These are phyloP conservation scores for Rhynchosporium secalis DNA, from an alignment of 2,329 filamentous ascomycete genomes.

Conservation along the genomic window DNA sequence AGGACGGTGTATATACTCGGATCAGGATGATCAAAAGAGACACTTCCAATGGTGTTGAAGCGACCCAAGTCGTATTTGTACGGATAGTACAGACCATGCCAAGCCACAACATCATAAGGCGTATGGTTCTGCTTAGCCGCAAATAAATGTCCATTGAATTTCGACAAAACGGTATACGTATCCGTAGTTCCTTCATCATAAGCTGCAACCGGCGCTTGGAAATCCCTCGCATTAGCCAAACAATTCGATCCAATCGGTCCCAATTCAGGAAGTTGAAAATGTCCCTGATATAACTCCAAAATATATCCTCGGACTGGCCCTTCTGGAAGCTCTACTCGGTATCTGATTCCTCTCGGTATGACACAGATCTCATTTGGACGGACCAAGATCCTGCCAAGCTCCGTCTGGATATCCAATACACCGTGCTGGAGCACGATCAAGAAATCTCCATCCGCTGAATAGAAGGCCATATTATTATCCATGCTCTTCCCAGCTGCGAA, in stretches of 20 bases:
- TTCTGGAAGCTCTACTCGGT: constrained; percentile 65
- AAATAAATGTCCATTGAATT: constrained; percentile 69
- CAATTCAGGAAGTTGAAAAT: constrained; percentile 70
- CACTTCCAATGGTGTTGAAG: constrained; percentile 72
- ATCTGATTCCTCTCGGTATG: constrained; percentile 72
- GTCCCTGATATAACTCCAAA: constrained; percentile 71
- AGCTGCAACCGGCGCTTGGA: constrained; percentile 68
- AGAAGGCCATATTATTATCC: constrained; percentile 73
- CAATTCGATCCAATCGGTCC: constrained; percentile 73
- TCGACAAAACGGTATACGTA: constrained; percentile 56
- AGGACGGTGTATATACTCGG: constrained; percentile 74
- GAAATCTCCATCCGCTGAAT: constrained; percentile 80
- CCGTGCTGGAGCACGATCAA: constrained; percentile 76
- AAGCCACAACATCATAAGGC: constrained; percentile 77
- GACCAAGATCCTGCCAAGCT: constrained; percentile 73
- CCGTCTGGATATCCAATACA: constrained; percentile 72
- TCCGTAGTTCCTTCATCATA: constrained; percentile 59
- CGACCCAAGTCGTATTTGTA: constrained; percentile 80
- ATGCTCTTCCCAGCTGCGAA: constrained; percentile 80
- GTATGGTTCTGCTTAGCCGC: constrained; percentile 65
- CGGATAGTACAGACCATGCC: constrained; percentile 79
- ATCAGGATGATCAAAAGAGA: constrained; percentile 76
- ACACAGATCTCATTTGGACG: constrained; percentile 77
- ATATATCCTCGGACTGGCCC: constrained; percentile 71
- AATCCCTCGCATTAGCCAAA: constrained; percentile 74